These are phyloP conservation scores for Colletotrichum filicis DNA, from an alignment of 2,329 filamentous ascomycete genomes.

Conservation along the genomic window DNA sequence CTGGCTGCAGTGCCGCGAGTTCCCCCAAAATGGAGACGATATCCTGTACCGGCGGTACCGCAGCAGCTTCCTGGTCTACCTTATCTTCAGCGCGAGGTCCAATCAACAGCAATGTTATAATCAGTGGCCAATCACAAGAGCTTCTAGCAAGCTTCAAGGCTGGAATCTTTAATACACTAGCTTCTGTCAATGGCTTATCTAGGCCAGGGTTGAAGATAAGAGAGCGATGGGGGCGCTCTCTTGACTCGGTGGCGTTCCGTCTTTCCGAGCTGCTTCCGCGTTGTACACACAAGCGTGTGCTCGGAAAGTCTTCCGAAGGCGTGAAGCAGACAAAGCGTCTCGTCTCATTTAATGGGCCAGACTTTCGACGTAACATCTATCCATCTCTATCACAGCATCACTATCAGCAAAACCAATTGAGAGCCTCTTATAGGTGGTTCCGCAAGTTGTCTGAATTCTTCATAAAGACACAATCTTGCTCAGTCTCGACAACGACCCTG, in stretches of 20 bases:
- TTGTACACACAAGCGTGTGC: rapidly evolving
- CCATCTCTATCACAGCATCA: neutral
- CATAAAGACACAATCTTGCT: constrained; percentile 9
- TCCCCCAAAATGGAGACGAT: constrained; percentile 12
- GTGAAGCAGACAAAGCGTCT: neutral
- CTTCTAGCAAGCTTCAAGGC: neutral
- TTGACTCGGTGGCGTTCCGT: constrained; percentile 7
- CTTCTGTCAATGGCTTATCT: constrained; percentile 1
- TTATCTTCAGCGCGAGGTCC: constrained; percentile 21
- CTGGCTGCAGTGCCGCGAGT: neutral
- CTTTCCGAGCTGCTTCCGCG: constrained; percentile 4
- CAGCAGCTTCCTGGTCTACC: neutral
- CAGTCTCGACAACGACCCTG: neutral
- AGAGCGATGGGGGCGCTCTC: neutral
- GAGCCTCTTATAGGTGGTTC: neutral
- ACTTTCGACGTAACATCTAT: neutral
- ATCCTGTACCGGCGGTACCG: neutral
- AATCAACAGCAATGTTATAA: constrained; percentile 18
- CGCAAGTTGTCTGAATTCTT: constrained; percentile 1
- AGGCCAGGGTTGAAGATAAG: constrained; percentile 30
- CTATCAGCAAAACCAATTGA: neutral
- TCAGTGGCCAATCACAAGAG: constrained; percentile 20
- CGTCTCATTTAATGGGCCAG: constrained; percentile 8
- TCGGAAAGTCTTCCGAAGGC: constrained; percentile 17
- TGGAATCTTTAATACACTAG: neutral